These are phyloP conservation scores for Podaxis carcinomalis DNA, from an alignment of 768 basidiomycete genomes.

Conservation along the genomic window DNA sequence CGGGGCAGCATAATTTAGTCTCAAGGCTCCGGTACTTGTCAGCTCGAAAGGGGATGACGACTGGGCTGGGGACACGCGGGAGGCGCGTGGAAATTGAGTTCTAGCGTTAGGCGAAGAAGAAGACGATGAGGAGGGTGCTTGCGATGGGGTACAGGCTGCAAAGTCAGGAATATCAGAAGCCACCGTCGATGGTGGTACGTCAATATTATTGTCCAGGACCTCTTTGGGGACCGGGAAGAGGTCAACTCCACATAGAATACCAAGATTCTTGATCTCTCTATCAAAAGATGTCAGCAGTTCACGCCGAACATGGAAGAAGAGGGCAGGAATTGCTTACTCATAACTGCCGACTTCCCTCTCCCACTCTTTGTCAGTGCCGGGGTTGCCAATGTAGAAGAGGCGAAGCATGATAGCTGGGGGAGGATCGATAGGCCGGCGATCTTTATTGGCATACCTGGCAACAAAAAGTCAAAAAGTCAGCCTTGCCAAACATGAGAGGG, in stretches of 20 bases:
- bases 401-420: conserved; percentile 54
- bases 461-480: conserved; percentile 9
- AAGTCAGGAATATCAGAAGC: conserved; percentile 9
- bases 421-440: conserved; percentile 66
- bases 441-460: conserved; percentile 51
- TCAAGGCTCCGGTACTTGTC: conserved; percentile 1
- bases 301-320: conserved; percentile 5
- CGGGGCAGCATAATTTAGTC: conserved; percentile 8
- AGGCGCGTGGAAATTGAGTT: conserved; percentile 1
- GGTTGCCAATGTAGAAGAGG: conserved; percentile 41
- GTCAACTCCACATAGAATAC: conserved; percentile 69
- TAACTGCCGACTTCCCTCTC: conserved; percentile 47
- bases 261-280: conserved; percentile 52
- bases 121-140: conserved; percentile 3
- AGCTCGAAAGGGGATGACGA: conserved; percentile 1
- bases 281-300: conserved; percentile 1
- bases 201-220: conserved; percentile 6
- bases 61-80: conserved; percentile 1
- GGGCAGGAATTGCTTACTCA: conserved; percentile 30
- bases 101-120: conserved; percentile 6
- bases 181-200: conserved; percentile 2
- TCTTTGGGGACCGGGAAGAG: conserved; percentile 55
- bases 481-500: conserved; percentile 4
- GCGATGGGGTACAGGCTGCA: conserved; percentile 8
- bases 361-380: conserved; percentile 31